Evolutionary conservation across 176 grass and related monocot species (phyloP), one percentile per base, ranked within the genome.

Genomic region (Aechmea fasciata): DNA sequence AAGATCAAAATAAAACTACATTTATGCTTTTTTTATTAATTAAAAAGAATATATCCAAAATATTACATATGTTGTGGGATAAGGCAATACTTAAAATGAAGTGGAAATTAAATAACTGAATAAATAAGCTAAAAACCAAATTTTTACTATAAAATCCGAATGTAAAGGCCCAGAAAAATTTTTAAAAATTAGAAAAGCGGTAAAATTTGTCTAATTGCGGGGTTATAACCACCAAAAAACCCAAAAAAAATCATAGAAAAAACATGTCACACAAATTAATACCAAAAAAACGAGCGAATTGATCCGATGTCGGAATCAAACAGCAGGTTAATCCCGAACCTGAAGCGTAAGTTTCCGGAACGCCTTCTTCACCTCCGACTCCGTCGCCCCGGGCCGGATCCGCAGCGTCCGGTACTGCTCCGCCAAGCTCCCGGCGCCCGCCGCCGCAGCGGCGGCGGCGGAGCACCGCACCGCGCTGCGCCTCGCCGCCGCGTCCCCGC

Each of bases 271-370:
- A 52, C 13, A 13, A 13, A 13, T 54, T 15, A 13, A 11, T 6
- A 54, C 54, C 54, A 14, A 57, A 57, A 57, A 57, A 9, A 8
- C 54, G n/a, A 19, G 14, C 3, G 9, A 57, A 19, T 10, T 57
- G 54, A 18, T 17, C 14, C 2, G 15, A 57, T 17, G 9, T 18
- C 14, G 18, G 54, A 18, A 57, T 17, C 18, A 17, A 2, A 1
- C 53, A 15, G 15, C 3, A 13, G 17, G 11, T 15, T 17, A 15
- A 57, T 1, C 2, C 11, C 67, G 18, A 69, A 69, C 83, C 83
- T 19, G 79, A 73, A 88, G 81, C 50, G 81, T 78, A 57, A 88
- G 85, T 50, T 67, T 77, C 57, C 66, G 85, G 77, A 88, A 88
- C 12, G 85, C 85, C 73, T 55, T 74, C 85, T 88, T 88, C 66